These are phyloP conservation scores for Trichoderma harzianum DNA, from an alignment of 2,329 filamentous ascomycete genomes.

Conservation along the genomic window DNA sequence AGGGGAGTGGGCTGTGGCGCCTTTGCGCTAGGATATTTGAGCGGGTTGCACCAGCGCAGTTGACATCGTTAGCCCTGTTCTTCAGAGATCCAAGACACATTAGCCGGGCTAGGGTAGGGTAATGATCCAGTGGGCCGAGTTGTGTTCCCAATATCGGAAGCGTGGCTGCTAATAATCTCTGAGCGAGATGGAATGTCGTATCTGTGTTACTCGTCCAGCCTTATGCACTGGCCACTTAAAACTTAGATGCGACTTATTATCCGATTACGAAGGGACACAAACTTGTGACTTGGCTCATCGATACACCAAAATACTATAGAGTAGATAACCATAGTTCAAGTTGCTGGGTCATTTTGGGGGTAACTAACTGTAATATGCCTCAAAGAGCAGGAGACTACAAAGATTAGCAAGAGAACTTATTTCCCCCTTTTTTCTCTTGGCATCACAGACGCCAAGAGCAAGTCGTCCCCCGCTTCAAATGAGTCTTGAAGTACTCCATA, in stretches of 20 bases:
- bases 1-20: neutral
- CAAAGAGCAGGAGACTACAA: neutral
- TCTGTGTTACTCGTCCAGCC: neutral
- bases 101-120: neutral
- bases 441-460: neutral
- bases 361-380: neutral
- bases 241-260: neutral
- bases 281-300: neutral
- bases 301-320: neutral
- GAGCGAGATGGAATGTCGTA: neutral
- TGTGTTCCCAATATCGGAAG: neutral
- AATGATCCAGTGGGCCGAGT: neutral
- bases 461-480: neutral
- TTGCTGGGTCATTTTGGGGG: neutral
- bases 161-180: neutral
- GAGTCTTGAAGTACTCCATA: neutral
- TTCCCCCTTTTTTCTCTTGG: neutral
- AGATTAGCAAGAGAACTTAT: neutral
- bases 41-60: neutral
- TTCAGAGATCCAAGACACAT: neutral
- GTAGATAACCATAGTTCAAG: neutral
- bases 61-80: neutral
- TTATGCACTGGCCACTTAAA: neutral
- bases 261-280: neutral
- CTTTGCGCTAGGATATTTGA: neutral